Evolutionary conservation across 345 rosid genomes (phyloP).

Genomic region (Streptanthus diversifolius): DNA sequence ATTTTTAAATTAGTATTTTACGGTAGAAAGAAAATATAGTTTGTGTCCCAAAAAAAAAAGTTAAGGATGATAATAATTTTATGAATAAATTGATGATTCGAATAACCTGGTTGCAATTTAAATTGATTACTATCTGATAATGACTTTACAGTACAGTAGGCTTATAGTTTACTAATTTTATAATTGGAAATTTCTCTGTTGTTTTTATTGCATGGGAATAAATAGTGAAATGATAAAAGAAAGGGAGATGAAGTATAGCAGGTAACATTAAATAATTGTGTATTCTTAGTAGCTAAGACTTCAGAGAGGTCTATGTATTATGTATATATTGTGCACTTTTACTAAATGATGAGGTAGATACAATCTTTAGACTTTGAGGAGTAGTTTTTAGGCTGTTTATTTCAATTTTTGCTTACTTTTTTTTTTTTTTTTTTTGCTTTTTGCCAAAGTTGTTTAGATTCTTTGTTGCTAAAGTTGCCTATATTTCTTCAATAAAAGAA

Average conservation of each 20-base stretch:
- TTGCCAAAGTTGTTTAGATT: conserved; percentile 13
- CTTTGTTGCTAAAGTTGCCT: not conserved
- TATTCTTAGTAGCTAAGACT: conserved; percentile 35
- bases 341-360: conserved; percentile 12
- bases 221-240: conserved; percentile 10
- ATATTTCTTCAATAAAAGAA: not conserved
- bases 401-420: conserved; percentile 9
- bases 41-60: not conserved
- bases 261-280: conserved; percentile 1
- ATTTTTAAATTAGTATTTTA: too few relatives aligned
- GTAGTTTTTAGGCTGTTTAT: conserved; percentile 32
- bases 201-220: conserved; percentile 30
- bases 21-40: too few relatives aligned
- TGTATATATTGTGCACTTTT: not conserved
- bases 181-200: conserved; percentile 12
- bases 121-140: not conserved
- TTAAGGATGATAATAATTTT: too few relatives aligned
- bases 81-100: too few relatives aligned
- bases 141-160: not conserved
- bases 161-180: not conserved
- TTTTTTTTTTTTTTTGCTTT: conserved; percentile 13
- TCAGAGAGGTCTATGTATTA: conserved; percentile 14
- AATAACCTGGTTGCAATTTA: not conserved
- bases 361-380: conserved; percentile 30
- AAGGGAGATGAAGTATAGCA: not conserved